phyloP scores from a whole-genome alignment of 805 yeast genomes.

The Wickerhamiella brachini region DNA sequence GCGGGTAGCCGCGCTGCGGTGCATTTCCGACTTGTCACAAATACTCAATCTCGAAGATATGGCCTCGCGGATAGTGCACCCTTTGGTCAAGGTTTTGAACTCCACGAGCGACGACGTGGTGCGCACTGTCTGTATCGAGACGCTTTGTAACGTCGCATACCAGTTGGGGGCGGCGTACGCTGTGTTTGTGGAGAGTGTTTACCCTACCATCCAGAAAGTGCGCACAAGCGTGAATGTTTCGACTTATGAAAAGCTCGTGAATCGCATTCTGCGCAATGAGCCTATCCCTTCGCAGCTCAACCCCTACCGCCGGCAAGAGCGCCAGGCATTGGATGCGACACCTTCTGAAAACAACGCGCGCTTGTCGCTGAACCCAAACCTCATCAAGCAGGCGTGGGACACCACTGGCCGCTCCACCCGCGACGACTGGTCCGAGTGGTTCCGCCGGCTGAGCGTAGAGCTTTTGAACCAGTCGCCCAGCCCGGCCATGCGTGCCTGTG shows the following conservation, averaged over 20 bases:
- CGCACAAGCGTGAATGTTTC: slow-evolving; percentile 5
- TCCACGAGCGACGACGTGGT: slow-evolving; percentile 40
- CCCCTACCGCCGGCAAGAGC: slow-evolving; percentile 34
- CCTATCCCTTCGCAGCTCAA: slow-evolving; percentile 68
- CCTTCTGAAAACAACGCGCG: slow-evolving; percentile 58
- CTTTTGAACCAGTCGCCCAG: slow-evolving; percentile 85
- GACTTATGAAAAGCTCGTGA: slow-evolving; percentile 68
- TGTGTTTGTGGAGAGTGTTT: slow-evolving; percentile 43
- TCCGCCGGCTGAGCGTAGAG: slow-evolving; percentile 72
- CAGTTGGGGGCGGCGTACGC: slow-evolving; percentile 76
- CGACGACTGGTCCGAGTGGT: slow-evolving; percentile 99
- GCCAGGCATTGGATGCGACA: slow-evolving; percentile 40
- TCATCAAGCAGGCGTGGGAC: slow-evolving; percentile 78
- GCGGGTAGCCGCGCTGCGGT: slow-evolving; percentile 60
- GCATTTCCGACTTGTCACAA: slow-evolving; percentile 69
- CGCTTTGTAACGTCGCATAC: slow-evolving; percentile 55
- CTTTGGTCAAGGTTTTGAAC: slow-evolving; percentile 56
- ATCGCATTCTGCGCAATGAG: slow-evolving; percentile 66
- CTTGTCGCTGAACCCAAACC: slow-evolving; percentile 52
- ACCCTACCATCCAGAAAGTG: slow-evolving; percentile 14
- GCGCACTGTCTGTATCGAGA: slow-evolving; percentile 53
- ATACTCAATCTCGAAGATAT: slow-evolving; percentile 64
- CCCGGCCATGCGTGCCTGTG: slow-evolving; percentile 86
- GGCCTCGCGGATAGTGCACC: slow-evolving; percentile 83
- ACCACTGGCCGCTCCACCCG: slow-evolving; percentile 75